These are phyloP conservation scores for Yamadazyma songkhlaensis DNA, from an alignment of 1,139 yeast species.

Conservation along the genomic window DNA sequence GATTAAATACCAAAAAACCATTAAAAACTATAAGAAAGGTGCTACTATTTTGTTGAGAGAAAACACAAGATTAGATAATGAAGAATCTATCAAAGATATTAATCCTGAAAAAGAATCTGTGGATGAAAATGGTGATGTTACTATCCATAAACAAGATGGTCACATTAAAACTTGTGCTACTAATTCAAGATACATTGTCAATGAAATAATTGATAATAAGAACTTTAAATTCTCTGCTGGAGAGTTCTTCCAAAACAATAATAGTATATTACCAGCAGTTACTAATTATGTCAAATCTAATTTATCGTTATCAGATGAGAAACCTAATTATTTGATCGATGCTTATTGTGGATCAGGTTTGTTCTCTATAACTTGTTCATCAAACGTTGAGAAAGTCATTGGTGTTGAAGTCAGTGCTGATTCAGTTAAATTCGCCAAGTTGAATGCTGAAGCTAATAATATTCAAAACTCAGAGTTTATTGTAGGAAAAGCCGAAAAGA, in stretches of 20 bases:
- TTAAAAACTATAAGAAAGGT: constrained; percentile 66
- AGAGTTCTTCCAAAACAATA: constrained; percentile 94
- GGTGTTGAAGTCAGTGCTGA: constrained; percentile 96
- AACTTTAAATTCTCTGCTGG: constrained; percentile 89
- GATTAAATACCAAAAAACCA: constrained; percentile 45
- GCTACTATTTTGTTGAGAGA: constrained; percentile 87
- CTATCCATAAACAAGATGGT: constrained; percentile 17
- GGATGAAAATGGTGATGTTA: constrained; percentile 33
- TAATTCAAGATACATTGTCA: constrained; percentile 72
- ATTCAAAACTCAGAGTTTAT: constrained; percentile 78
- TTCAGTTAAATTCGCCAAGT: constrained; percentile 81
- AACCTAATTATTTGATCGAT: constrained; percentile 66
- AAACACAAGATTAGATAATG: constrained; percentile 45
- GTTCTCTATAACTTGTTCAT: constrained; percentile 82
- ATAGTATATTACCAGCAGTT: constrained; percentile 80
- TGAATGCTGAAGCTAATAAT: constrained; percentile 74
- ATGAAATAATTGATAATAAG: constrained; percentile 71
- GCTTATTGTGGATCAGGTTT: constrained; percentile 98
- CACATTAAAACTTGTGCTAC: constrained; percentile 57
- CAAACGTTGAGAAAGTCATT: constrained; percentile 73
- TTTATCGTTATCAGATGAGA: constrained; percentile 25
- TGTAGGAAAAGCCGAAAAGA: constrained; percentile 89
- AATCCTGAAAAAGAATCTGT: constrained; percentile 41
- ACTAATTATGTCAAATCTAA: constrained; percentile 77
- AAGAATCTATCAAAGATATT: constrained; percentile 19